A percentile compares a stretch with the other conserved stretches of the same genome.
Evolutionary conservation across 2,329 filamentous ascomycete genomes (phyloP).

Genomic region (Clonostachys byssicola): DNA sequence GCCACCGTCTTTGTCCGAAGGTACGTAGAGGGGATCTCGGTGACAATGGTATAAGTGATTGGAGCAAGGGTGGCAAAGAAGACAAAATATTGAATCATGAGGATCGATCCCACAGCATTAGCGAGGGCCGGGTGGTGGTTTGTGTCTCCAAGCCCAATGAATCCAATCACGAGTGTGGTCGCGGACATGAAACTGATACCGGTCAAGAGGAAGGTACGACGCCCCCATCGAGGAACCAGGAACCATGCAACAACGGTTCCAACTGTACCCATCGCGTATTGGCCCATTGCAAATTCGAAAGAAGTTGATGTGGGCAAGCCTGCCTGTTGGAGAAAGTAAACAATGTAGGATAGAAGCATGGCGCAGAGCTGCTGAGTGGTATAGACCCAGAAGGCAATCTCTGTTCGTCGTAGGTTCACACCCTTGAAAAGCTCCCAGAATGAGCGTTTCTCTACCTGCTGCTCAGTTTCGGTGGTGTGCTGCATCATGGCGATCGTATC

Average conservation of each 20-base stretch:
- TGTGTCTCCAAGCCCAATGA: conserved; percentile 25
- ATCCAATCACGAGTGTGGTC: conserved; percentile 34
- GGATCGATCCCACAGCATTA: conserved; percentile 31
- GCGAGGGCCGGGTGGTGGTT: conserved; percentile 19
- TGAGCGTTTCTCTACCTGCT: conserved; percentile 30
- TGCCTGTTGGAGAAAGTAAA: conserved; percentile 39
- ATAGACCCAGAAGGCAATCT: conserved; percentile 44
- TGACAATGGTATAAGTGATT: conserved; percentile 82
- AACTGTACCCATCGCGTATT: conserved; percentile 43
- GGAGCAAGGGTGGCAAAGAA: conserved; percentile 30
- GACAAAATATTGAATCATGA: conserved; percentile 36
- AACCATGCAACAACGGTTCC: conserved; percentile 45
- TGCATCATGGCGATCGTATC: conserved; percentile 48
- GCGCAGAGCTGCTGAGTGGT: conserved; percentile 44
- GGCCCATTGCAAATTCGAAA: conserved; percentile 38
- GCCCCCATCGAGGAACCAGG: conserved; percentile 18
- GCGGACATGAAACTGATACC: conserved; percentile 30
- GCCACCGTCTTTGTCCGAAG: conserved; percentile 41
- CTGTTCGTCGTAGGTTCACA: conserved; percentile 44
- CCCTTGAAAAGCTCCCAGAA: conserved; percentile 49
- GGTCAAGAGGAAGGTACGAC: conserved; percentile 27
- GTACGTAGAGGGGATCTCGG: conserved; percentile 38
- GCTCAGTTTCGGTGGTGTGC: conserved; percentile 46
- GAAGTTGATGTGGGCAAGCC: conserved; percentile 36
- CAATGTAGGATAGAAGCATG: conserved; percentile 36